Conservation (phyloP, 2,329 filamentous ascomycete genomes). For the Coniochaeta pulveracea region DNA sequence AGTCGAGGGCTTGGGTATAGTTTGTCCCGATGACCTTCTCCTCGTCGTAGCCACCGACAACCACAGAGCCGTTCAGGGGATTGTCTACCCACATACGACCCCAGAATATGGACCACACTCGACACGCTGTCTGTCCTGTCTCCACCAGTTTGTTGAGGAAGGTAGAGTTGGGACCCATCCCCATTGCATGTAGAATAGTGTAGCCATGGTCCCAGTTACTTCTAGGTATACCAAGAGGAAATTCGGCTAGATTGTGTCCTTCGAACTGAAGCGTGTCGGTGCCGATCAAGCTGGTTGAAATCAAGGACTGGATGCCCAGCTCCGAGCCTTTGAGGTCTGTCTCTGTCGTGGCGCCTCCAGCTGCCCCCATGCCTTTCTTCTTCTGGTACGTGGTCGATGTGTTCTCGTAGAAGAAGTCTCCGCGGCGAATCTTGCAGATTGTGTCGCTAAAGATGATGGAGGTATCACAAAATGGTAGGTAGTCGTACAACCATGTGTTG, state of each 20-base stretch:
- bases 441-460: slow-evolving; percentile 16
- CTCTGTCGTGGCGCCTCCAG: slow-evolving; percentile 11
- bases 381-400: slow-evolving; percentile 8
- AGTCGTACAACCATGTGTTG: slow-evolving; percentile 22
- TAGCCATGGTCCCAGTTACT: slow-evolving; percentile 16
- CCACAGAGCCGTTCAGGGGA: slow-evolving; percentile 17
- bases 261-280: slow-evolving; percentile 9
- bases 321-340: slow-evolving; percentile 3
- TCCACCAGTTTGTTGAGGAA: slow-evolving; percentile 15
- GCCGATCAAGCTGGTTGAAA: too few relatives aligned
- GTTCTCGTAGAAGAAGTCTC: slow-evolving; percentile 11
- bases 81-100: slow-evolving; percentile 18
- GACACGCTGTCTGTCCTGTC: slow-evolving; percentile 13
- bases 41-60: slow-evolving; percentile 21
- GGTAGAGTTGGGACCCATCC: slow-evolving; percentile 19
- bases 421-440: slow-evolving; percentile 16
- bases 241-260: slow-evolving; percentile 6
- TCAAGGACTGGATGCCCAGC: too few relatives aligned
- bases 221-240: slow-evolving; percentile 16
- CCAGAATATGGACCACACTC: slow-evolving; percentile 25
- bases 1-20: slow-evolving; percentile 16
- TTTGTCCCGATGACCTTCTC: slow-evolving; percentile 18
- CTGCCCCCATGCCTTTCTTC: slow-evolving; percentile 6
- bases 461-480: slow-evolving; percentile 15
- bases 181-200: slow-evolving; percentile 16